Evolutionary conservation across 1,284 basidiomycete genomes (phyloP).

Genomic region (Fomitopsis betulina): DNA sequence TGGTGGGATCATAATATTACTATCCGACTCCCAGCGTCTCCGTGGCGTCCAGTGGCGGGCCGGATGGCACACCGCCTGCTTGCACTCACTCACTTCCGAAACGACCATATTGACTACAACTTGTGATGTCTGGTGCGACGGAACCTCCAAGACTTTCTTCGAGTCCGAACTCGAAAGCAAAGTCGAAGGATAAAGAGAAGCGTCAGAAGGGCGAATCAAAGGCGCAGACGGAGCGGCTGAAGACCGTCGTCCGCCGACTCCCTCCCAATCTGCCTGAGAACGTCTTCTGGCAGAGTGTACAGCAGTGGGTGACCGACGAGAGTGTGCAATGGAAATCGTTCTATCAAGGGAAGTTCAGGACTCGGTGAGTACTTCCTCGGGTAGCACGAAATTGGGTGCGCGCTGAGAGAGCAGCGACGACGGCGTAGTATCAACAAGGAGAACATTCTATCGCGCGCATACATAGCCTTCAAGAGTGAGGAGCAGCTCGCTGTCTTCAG

Average conservation of each 20-base stretch:
- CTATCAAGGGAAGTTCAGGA: slow-evolving; percentile 66
- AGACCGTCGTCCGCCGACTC: slow-evolving; percentile 84
- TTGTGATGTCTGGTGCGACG: neutral
- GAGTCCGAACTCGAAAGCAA: neutral
- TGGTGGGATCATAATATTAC: too few relatives aligned
- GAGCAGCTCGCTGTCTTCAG: slow-evolving; percentile 76
- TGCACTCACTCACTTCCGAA: neutral
- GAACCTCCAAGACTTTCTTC: neutral
- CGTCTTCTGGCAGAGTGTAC: slow-evolving; percentile 90
- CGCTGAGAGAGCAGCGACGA: neutral
- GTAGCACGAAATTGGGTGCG: neutral
- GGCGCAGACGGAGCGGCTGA: slow-evolving; percentile 56
- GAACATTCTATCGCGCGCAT: slow-evolving; percentile 83
- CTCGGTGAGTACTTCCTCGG: slow-evolving; percentile 47
- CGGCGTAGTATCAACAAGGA: slow-evolving; percentile 67
- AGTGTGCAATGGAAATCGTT: slow-evolving; percentile 66
- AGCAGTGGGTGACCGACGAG: slow-evolving; percentile 78
- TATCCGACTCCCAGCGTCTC: too few relatives aligned
- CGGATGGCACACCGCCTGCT: too few relatives aligned
- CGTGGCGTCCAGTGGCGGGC: too few relatives aligned
- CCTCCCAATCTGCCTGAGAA: slow-evolving; percentile 91
- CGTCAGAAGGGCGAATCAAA: slow-evolving; percentile 16
- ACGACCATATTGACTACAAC: neutral
- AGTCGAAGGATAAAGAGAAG: slow-evolving; percentile 19
- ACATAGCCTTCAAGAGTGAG: slow-evolving; percentile 82